phyloP scores from a whole-genome alignment of 2,329 filamentous ascomycete genomes.

The Cercospora janseana region DNA sequence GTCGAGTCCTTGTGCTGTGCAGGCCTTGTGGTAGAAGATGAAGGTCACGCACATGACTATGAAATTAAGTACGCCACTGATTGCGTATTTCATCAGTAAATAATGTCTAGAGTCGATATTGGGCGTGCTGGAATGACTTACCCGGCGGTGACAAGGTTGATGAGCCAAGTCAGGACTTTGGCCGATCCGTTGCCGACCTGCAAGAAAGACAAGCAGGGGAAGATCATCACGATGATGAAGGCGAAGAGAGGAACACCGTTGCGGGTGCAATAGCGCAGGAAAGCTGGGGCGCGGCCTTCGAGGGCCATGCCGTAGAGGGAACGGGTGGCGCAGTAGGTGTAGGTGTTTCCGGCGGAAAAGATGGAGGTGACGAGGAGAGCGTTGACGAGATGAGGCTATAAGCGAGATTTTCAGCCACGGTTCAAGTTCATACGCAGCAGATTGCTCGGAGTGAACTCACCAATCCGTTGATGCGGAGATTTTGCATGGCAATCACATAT shows the following conservation, averaged over 20 bases:
- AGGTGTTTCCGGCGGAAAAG: slow-evolving; percentile 55
- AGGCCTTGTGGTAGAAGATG: slow-evolving; percentile 56
- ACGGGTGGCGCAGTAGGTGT: slow-evolving; percentile 54
- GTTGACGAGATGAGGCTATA: slow-evolving; percentile 40
- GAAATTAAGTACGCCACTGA: slow-evolving; percentile 61
- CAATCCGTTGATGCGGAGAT: slow-evolving; percentile 45
- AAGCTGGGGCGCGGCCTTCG: slow-evolving; percentile 51
- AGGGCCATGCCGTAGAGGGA: slow-evolving; percentile 53
- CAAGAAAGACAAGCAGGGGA: slow-evolving; percentile 38
- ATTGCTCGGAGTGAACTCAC: too few relatives aligned
- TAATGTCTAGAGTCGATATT: slow-evolving; percentile 49
- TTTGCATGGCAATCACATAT: slow-evolving; percentile 45
- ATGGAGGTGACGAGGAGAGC: slow-evolving; percentile 49
- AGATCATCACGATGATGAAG: slow-evolving; percentile 47
- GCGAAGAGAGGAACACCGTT: slow-evolving; percentile 60
- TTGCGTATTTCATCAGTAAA: slow-evolving; percentile 38
- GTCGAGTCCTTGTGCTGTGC: slow-evolving; percentile 50
- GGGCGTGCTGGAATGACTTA: slow-evolving; percentile 36
- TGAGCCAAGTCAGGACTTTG: slow-evolving; percentile 43
- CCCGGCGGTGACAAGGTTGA: slow-evolving; percentile 48
- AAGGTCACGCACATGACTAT: slow-evolving; percentile 58
- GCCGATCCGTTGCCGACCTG: slow-evolving; percentile 34
- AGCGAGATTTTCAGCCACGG: too few relatives aligned
- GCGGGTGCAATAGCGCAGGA: slow-evolving; percentile 59
- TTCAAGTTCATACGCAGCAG: too few relatives aligned